These are phyloP conservation scores for Coemansia sp. DNA, from an alignment of 192 early-diverging fungal species.

Conservation along the genomic window DNA sequence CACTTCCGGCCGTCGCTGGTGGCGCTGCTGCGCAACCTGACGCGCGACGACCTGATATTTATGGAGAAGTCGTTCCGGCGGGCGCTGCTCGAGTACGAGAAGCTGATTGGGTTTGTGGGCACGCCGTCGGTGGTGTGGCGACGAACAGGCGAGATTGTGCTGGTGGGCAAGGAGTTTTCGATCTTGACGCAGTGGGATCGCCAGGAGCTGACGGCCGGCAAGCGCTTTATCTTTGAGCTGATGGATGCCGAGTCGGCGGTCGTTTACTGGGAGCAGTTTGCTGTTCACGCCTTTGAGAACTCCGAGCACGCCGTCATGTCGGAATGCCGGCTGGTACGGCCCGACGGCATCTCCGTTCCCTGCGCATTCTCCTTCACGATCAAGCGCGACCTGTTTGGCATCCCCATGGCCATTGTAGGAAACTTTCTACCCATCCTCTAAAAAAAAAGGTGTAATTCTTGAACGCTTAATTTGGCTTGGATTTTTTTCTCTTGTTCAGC, in stretches of 20 bases:
- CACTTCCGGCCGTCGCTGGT: conserved; percentile 91
- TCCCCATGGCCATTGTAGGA: conserved; percentile 82
- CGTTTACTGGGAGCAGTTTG: conserved; percentile 94
- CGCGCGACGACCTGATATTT: conserved; percentile 90
- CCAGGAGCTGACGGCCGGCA: conserved; percentile 66
- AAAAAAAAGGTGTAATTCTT: no score
- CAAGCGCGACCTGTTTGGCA: conserved; percentile 94
- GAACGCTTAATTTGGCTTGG: not conserved
- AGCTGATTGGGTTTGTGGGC: conserved; percentile 91
- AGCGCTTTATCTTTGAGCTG: conserved; percentile 60
- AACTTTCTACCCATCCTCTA: conserved; percentile 58
- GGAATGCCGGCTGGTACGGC: conserved; percentile 80
- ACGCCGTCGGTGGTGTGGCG: conserved; percentile 97
- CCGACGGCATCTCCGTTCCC: conserved; percentile 68
- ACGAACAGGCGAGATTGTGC: conserved; percentile 90
- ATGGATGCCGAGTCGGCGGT: conserved; percentile 93
- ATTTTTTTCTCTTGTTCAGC: no score
- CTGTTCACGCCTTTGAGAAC: conserved; percentile 89
- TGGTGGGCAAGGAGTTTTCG: conserved; percentile 96
- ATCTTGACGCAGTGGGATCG: conserved; percentile 89
- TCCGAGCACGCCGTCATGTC: conserved; percentile 85
- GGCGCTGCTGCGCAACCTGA: conserved; percentile 90
- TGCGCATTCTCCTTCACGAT: conserved; percentile 96
- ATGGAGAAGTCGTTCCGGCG: conserved; percentile 97
- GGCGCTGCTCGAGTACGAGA: conserved; percentile 91